Evolutionary conservation across 306 rosid genomes (phyloP).

Genomic region (Sesbania bispinosa): DNA sequence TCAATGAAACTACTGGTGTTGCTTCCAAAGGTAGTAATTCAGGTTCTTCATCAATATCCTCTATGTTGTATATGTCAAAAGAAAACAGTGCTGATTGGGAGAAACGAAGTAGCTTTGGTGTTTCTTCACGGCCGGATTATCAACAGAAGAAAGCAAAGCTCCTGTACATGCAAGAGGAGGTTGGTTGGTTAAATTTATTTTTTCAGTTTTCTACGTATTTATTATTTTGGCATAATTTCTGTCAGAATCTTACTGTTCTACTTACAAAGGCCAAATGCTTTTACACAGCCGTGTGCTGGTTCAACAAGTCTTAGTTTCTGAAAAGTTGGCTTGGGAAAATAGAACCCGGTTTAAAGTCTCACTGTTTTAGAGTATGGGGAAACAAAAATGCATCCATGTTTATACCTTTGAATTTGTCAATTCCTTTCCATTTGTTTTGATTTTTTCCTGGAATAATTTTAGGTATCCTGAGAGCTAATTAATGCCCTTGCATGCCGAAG

Average conservation of each 20-base stretch:
- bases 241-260: conserved; percentile 18
- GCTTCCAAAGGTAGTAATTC: conserved; percentile 33
- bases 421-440: neutral
- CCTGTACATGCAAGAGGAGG: conserved; percentile 85
- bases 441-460: no score
- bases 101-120: conserved; percentile 42
- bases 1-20: conserved; percentile 31
- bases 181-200: conserved; percentile 33
- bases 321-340: neutral
- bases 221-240: neutral
- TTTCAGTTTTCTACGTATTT: neutral
- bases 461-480: no score
- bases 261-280: conserved; percentile 20
- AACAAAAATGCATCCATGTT: neutral
- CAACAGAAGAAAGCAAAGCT: conserved; percentile 85
- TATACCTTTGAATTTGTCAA: neutral
- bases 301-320: neutral
- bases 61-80: conserved; percentile 43
- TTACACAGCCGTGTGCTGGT: neutral
- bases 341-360: neutral
- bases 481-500: no score
- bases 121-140: conserved; percentile 48
- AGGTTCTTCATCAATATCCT: conserved; percentile 49
- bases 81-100: conserved; percentile 48
- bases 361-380: neutral